Percentiles rank a stretch among this genome's conserved stretches.
Conservation (phyloP, 73 alveolate genomes). For the Paramecium caudatum region DNA sequence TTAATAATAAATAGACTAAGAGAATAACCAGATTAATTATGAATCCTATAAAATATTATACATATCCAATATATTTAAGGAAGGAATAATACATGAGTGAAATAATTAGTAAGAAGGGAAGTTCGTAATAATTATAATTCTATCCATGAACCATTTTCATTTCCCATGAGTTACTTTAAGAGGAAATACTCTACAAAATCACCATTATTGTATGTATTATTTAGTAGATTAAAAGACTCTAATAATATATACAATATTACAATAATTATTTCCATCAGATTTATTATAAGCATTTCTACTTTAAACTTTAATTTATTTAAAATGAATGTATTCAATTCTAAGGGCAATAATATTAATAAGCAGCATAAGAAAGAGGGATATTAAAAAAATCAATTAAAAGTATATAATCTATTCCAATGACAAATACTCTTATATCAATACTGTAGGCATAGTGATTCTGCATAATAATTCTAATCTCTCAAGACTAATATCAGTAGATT, state of each 20-base stretch:
- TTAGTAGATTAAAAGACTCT: conserved; percentile 45
- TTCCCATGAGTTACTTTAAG: conserved; percentile 37
- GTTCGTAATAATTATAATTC: not conserved
- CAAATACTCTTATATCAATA: conserved; percentile 51
- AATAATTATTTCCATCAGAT: conserved; percentile 29
- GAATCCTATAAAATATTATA: conserved; percentile 16
- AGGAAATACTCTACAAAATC: conserved; percentile 54
- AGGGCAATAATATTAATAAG: conserved; percentile 27
- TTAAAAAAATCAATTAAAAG: conserved; percentile 1
- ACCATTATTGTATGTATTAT: conserved; percentile 39
- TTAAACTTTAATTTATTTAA: not conserved
- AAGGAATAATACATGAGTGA: not conserved
- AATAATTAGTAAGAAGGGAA: not conserved
- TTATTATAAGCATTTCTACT: not conserved
- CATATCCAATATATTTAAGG: conserved; percentile 15
- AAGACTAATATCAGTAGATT: not conserved
- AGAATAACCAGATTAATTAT: not conserved
- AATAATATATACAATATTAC: conserved; percentile 1
- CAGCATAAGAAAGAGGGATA: conserved; percentile 40
- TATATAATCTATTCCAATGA: conserved; percentile 9
- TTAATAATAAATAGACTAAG: not conserved
- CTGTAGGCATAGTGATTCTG: conserved; percentile 27
- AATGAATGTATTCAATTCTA: conserved; percentile 30
- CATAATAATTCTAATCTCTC: conserved; percentile 6
- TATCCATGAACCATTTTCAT: not conserved